Percentiles rank a stretch among this genome's conserved stretches.
Evolutionary conservation across 2,329 filamentous ascomycete genomes (phyloP).

Genomic region (Trichoderma aggressivum): DNA sequence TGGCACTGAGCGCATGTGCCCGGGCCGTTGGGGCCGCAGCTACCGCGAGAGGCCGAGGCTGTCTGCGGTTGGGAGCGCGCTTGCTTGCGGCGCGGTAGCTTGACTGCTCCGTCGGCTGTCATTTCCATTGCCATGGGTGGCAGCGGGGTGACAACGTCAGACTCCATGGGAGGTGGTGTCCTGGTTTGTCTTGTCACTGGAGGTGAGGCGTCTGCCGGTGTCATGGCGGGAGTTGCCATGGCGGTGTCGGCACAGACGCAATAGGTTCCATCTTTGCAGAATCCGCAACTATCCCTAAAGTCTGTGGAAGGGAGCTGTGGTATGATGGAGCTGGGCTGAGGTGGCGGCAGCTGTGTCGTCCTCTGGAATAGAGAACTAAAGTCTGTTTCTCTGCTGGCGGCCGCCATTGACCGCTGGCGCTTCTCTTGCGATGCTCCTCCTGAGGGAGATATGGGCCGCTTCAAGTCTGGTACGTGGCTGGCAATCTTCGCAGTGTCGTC

Average conservation of each 20-base stretch:
- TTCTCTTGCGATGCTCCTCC: constrained; percentile 49
- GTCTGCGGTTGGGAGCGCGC: constrained; percentile 29
- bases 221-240: constrained; percentile 39
- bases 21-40: constrained; percentile 65
- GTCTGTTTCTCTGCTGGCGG: constrained; percentile 65
- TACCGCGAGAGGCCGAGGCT: constrained; percentile 29
- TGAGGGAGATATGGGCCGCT: constrained; percentile 49
- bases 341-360: constrained; percentile 33
- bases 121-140: constrained; percentile 55
- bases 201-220: constrained; percentile 39
- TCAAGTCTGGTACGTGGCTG: constrained; percentile 39
- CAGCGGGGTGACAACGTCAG: constrained; percentile 47
- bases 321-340: constrained; percentile 21
- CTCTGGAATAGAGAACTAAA: constrained; percentile 65
- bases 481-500: constrained; percentile 55
- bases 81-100: constrained; percentile 48
- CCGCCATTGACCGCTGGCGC: constrained; percentile 47
- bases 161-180: constrained; percentile 59
- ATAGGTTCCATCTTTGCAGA: constrained; percentile 77
- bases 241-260: constrained; percentile 72
- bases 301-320: constrained; percentile 37
- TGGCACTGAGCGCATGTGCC: constrained; percentile 78
- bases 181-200: constrained; percentile 48
- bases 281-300: constrained; percentile 70
- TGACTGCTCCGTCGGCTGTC: constrained; percentile 58